phyloP scores from a whole-genome alignment of 129 eudicot species.

The Pittosporum tobira region DNA sequence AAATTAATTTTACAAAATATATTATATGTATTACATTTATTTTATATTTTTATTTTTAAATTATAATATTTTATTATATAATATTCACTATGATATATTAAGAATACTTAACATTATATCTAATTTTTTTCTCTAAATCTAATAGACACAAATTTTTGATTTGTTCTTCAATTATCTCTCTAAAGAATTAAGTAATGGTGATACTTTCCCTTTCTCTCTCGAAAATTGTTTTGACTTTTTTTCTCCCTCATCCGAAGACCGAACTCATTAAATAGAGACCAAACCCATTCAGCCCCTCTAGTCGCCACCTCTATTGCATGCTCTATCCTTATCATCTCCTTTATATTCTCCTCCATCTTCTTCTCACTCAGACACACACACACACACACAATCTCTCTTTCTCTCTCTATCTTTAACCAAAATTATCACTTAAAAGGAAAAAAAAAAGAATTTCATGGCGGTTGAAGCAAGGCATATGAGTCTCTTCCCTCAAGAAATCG shows the following conservation, averaged over 20 bases:
- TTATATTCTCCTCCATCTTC: background rate
- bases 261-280: constrained; percentile 17
- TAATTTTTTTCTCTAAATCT: too few species aligned
- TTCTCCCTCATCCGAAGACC: constrained; percentile 8
- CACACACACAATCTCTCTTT: too few species aligned
- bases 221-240: constrained; percentile 5
- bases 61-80: too few species aligned
- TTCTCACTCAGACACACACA: too few species aligned
- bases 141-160: too few species aligned
- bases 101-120: too few species aligned
- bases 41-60: too few species aligned
- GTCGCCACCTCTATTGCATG: constrained; percentile 26
- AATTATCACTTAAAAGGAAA: background rate
- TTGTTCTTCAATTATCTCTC: constrained; percentile 9
- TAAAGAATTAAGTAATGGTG: background rate
- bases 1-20: too few species aligned
- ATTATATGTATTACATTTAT: too few species aligned
- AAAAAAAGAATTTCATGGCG: constrained; percentile 17
- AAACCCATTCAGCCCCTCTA: constrained; percentile 7
- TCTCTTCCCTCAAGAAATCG: constrained; percentile 20
- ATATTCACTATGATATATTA: too few species aligned
- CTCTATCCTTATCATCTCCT: background rate
- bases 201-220: constrained; percentile 7
- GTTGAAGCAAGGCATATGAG: constrained; percentile 31
- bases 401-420: constrained; percentile 11